Percentiles rank a stretch among this genome's conserved stretches.
Evolutionary conservation across 176 grass and related monocot genomes (phyloP).

Genomic region (Aegilops sharonensis): DNA sequence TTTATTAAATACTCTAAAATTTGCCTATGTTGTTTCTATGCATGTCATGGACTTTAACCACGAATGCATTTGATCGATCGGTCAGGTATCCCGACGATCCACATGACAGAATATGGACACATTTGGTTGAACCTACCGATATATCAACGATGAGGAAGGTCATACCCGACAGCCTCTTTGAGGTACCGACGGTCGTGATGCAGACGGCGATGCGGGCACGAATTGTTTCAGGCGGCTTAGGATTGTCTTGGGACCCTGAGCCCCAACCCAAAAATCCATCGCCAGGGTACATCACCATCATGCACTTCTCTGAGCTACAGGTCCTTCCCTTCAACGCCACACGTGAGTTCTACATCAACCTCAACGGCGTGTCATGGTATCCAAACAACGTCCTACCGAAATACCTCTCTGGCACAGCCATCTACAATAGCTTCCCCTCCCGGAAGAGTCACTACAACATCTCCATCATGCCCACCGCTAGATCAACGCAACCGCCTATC

Average conservation of each 20-base stretch:
- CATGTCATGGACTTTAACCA: no score
- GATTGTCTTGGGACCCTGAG: not conserved
- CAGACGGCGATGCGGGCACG: slow-evolving; percentile 45
- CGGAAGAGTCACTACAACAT: not conserved
- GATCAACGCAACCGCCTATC: slow-evolving; percentile 50
- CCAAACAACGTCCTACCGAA: not conserved
- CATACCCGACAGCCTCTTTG: not conserved
- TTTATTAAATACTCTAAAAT: no score
- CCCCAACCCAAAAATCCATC: not conserved
- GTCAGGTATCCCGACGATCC: slow-evolving; percentile 53
- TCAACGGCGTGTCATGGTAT: slow-evolving; percentile 16
- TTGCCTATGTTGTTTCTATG: no score
- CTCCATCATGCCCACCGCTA: slow-evolving; percentile 37
- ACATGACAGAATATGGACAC: slow-evolving; percentile 25
- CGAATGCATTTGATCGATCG: not conserved
- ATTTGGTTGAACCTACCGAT: not conserved
- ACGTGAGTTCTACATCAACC: slow-evolving; percentile 33
- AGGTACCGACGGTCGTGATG: slow-evolving; percentile 42
- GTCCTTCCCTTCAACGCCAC: not conserved
- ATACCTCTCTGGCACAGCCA: slow-evolving; percentile 5
- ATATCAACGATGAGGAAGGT: slow-evolving; percentile 29
- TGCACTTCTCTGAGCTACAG: slow-evolving; percentile 45
- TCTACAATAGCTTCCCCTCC: not conserved
- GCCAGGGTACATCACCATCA: not conserved
- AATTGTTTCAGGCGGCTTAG: slow-evolving; percentile 34